phyloP scores from a whole-genome alignment of 352 stramenopile species.

The Pythium chondricola region DNA sequence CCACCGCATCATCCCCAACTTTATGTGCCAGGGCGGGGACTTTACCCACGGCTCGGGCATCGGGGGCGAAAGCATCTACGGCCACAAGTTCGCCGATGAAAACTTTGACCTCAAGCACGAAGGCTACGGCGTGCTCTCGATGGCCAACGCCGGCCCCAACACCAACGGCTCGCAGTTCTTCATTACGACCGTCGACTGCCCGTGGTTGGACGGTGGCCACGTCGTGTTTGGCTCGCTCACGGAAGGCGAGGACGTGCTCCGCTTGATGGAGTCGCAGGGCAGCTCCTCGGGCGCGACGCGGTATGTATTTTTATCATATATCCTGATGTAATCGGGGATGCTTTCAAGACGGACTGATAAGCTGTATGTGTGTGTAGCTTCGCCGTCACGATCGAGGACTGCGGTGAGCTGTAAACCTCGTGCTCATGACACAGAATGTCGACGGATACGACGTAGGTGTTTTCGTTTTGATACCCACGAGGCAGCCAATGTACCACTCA shows the following conservation, averaged over 20 bases:
- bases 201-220: conserved; percentile 85
- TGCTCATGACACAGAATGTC: conserved; percentile 22
- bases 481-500: too few species aligned
- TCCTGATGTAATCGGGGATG: too few species aligned
- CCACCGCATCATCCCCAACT: conserved; percentile 91
- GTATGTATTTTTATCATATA: conserved; percentile 45
- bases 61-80: conserved; percentile 92
- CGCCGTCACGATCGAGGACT: conserved; percentile 94
- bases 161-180: conserved; percentile 99
- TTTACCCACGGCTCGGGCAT: conserved; percentile 92
- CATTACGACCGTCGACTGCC: conserved; percentile 90
- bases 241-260: conserved; percentile 95
- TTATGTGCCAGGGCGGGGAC: conserved; percentile 97
- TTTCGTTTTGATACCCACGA: too few species aligned
- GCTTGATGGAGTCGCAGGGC: conserved; percentile 94
- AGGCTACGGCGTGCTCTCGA: conserved; percentile 87
- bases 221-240: conserved; percentile 92
- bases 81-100: conserved; percentile 93
- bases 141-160: conserved; percentile 96
- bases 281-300: conserved; percentile 85
- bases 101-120: conserved; percentile 94
- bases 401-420: conserved; percentile 84
- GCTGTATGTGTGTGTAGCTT: conserved; percentile 19
- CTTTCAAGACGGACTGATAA: neutral
- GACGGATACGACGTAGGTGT: too few species aligned